Percentiles rank a stretch among this genome's conserved stretches.
Evolutionary conservation across 768 basidiomycete species (phyloP).

Genomic region (Lentinus brumalis): DNA sequence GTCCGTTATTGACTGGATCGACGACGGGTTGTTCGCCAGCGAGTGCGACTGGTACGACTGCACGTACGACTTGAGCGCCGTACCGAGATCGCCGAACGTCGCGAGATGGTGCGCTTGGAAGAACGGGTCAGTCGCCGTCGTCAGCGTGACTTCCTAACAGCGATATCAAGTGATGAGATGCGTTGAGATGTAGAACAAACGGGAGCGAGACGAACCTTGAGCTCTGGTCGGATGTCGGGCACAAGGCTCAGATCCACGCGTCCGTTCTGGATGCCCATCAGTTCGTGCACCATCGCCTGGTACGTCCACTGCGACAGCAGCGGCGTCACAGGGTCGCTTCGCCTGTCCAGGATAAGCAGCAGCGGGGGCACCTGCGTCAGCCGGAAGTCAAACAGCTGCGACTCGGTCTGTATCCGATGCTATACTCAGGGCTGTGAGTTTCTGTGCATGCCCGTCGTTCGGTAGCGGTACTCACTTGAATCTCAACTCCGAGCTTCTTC

Average conservation of each 20-base stretch:
- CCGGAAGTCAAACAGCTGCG: slow-evolving; percentile 89
- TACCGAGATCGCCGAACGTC: slow-evolving; percentile 96
- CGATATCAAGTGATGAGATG: slow-evolving; percentile 9
- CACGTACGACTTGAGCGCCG: slow-evolving; percentile 89
- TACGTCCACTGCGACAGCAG: slow-evolving; percentile 98
- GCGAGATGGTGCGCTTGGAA: slow-evolving; percentile 88
- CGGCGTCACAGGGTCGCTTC: slow-evolving; percentile 97
- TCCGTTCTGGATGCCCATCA: slow-evolving; percentile 91
- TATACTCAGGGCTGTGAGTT: slow-evolving; percentile 33
- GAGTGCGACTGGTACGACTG: slow-evolving; percentile 88
- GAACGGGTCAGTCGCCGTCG: slow-evolving; percentile 89
- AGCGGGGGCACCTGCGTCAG: slow-evolving; percentile 86
- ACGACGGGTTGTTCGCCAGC: slow-evolving; percentile 69
- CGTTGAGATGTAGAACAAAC: neutral
- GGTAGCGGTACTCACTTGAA: slow-evolving; percentile 60
- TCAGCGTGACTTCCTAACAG: slow-evolving; percentile 87
- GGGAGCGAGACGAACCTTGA: slow-evolving; percentile 59
- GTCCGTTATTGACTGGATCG: slow-evolving; percentile 92
- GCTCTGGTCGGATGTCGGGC: slow-evolving; percentile 84
- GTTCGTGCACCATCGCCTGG: slow-evolving; percentile 98
- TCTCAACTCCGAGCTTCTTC: slow-evolving; percentile 81
- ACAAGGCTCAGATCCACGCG: slow-evolving; percentile 83
- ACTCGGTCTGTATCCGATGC: slow-evolving; percentile 81
- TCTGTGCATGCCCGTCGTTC: neutral
- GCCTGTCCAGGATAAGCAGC: slow-evolving; percentile 88